Evolutionary conservation across 1,139 yeast genomes (phyloP).

Genomic region (Eremothecium sinecaudum): DNA sequence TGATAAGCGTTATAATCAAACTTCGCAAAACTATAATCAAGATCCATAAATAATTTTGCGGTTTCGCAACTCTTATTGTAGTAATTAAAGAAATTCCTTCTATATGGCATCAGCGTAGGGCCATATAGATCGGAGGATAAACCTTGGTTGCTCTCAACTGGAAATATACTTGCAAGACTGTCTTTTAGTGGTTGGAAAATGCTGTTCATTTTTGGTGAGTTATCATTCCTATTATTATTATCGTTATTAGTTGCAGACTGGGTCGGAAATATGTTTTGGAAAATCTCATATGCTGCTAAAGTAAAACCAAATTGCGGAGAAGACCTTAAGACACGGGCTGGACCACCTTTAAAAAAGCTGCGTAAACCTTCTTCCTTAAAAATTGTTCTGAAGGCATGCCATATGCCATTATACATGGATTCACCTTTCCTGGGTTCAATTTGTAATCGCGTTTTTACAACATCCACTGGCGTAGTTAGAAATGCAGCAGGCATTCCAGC

Average conservation of each 20-base stretch:
- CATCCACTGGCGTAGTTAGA: conserved; percentile 93
- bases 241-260: no score
- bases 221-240: conserved; percentile 10
- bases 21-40: conserved; percentile 53
- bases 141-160: neutral
- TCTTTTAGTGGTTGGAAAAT: neutral
- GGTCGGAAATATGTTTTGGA: conserved; percentile 53
- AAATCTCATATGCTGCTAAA: conserved; percentile 86
- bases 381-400: conserved; percentile 68
- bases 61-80: conserved; percentile 56
- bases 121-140: conserved; percentile 16
- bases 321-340: conserved; percentile 88
- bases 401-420: conserved; percentile 63
- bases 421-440: conserved; percentile 75
- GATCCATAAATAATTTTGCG: conserved; percentile 50
- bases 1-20: conserved; percentile 45
- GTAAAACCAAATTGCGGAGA: conserved; percentile 98
- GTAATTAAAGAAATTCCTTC: conserved; percentile 33
- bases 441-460: conserved; percentile 89
- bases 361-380: conserved; percentile 65
- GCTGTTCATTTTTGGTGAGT: no score
- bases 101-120: conserved; percentile 25
- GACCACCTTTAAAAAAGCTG: conserved; percentile 93
- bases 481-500: conserved; percentile 99
- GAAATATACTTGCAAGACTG: neutral